Base-by-base conservation (phyloP, 768 basidiomycete genomes). In the Multifurca ochricompacta region DNA sequence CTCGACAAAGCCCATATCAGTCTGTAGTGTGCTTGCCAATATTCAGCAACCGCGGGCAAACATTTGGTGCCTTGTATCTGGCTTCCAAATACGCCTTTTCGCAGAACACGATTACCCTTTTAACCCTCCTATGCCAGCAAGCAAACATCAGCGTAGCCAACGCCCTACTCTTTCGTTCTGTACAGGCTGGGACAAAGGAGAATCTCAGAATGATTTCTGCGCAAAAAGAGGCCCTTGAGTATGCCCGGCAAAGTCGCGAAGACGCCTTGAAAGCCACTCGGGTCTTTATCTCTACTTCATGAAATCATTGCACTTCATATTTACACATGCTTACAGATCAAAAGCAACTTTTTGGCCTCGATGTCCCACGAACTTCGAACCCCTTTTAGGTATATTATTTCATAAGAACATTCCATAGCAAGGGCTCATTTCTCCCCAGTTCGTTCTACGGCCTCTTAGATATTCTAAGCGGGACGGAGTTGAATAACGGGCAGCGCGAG, bases 331-430 rank as follows among this genome's bases (percentile, higher is more conserved):
- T 34, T 53, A 0, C 58, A 86, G 83, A 85, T 84, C 65, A 87
- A 87, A 69, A 85, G 83, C 64, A 86, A 85, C 61, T 87, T 87
- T 62, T 66, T 86, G 56, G 83, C 84, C 8, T 71, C 83, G 6
- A 87, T 87, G 84, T 84, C 81, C 60, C 86, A 87, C 59, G 85
- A 88, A 64, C 70, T 88, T 51, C 73, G 86, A 49, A 88, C 86
- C 0, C 86, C 86, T 1, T 87, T 88, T 67, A 85, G 82, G 82
- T 81, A 59, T n/a, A 48, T 44, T n/a, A n/a, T n/a, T n/a, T 13
- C 35, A 48, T 18, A 27, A 36, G 8, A 28, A 18, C 13, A 7
- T 36, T 13, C 27, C 21, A 19, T 35, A n/a, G 19, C 25, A 6
- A 9, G 45, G 30, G 18, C 36, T 53, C 60, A 39, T 47, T 28